phyloP scores from a whole-genome alignment of 805 yeast genomes.

The Kazachstania martiniae region DNA sequence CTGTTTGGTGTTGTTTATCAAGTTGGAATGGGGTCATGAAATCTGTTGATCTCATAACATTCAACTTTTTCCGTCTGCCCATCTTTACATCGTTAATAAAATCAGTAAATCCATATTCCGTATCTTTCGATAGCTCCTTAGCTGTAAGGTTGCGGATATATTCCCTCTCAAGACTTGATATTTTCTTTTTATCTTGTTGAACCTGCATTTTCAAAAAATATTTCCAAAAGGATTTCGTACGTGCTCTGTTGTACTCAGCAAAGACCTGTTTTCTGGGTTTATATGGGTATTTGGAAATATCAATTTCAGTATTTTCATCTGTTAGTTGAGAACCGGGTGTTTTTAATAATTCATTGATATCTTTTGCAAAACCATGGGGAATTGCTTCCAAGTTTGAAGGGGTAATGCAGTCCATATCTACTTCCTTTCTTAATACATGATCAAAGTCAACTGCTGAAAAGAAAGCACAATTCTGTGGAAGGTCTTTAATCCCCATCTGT shows the following conservation, averaged over 20 bases:
- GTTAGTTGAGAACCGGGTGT: constrained; percentile 24
- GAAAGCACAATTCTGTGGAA: constrained; percentile 93
- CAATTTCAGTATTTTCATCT: constrained; percentile 10
- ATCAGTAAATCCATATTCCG: constrained; percentile 14
- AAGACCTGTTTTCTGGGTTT: constrained; percentile 23
- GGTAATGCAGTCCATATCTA: constrained; percentile 81
- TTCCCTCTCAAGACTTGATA: constrained; percentile 15
- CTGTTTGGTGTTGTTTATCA: constrained; percentile 4
- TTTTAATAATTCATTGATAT: constrained; percentile 43
- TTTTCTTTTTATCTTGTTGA: constrained; percentile 17
- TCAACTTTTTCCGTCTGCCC: constrained; percentile 12
- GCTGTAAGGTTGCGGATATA: constrained; percentile 11
- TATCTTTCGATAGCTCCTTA: constrained; percentile 8
- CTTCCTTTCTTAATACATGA: constrained; percentile 80
- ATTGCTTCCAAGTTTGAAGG: constrained; percentile 70
- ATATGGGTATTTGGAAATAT: constrained; percentile 14
- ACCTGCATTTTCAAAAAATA: constrained; percentile 24
- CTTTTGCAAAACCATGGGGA: constrained; percentile 68
- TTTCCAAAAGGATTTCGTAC: constrained; percentile 16
- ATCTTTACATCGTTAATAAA: constrained; percentile 13
- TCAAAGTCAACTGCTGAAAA: constrained; percentile 92
- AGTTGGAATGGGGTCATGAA: constrained; percentile 1
- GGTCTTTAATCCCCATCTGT: constrained; percentile 75
- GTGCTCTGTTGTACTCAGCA: constrained; percentile 20
- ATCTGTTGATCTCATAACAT: constrained; percentile 13